Base-by-base conservation (phyloP, 805 yeast species). In the Debaryomyces hansenii region DNA sequence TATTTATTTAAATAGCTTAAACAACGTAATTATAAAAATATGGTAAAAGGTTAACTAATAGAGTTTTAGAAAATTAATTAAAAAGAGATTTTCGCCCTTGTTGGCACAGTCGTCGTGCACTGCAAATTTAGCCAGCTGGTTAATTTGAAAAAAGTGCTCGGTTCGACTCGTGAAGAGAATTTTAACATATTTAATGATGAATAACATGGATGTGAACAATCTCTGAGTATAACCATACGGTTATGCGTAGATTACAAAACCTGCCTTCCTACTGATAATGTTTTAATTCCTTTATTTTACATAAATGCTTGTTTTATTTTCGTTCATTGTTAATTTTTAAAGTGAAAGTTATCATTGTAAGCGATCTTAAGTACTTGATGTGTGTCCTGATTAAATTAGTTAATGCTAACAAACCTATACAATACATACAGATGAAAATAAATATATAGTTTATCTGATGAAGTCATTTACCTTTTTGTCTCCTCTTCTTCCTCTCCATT, bases 401-500 rank as follows among this genome's bases (percentile, higher is more conserved):
- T 24, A 24, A 24, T 24, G 27, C 27, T 24, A 24, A 24, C 10
- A 24, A 24, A 24, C 27, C 5, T 24, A 24, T 24, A 24, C 27
- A 24, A 24, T 24, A 24, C 27, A 24, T 24, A 24, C 27, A 3
- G 27, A 24, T 24, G 27, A 24, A 6, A 24, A 24, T 24, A 24
- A 24, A 24, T 24, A 24, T 24, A 24, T 24, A 24, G 27, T 24
- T 24, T 24, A 24, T 24, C 5, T 9, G 10, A 24, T 24, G 27
- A 24, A 9, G 27, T 9, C 10, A 33, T 36, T 43, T 32, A 16
- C 46, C 48, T 41, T 53, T 57, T 34, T 52, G 53, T 49, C 82
- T 74, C 67, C 88, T 77, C 64, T 78, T 82, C 56, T 77, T 78
- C 54, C 90, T 74, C 64, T 87, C 95, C 63, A 80, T 72, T 54